A percentile compares a stretch with the other conserved stretches of the same genome.
phyloP scores from a whole-genome alignment of 176 grass and related monocot species.

The Oryza australiensis region DNA sequence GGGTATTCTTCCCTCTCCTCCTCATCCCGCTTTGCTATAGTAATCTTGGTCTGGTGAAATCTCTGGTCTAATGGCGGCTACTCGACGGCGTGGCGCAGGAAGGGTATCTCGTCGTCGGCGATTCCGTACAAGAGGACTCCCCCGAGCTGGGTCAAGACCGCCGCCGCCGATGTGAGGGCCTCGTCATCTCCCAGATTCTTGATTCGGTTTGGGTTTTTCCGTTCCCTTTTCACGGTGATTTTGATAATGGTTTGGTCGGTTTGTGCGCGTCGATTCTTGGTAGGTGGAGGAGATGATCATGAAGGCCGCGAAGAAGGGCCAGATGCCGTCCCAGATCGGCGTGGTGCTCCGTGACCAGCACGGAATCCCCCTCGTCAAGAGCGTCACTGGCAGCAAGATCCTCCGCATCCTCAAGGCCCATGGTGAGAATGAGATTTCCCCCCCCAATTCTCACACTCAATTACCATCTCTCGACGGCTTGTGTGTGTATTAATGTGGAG shows the following conservation, averaged over 20 bases:
- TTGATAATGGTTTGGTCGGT: not conserved
- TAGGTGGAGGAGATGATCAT: constrained; percentile 82
- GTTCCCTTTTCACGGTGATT: not conserved
- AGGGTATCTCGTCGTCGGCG: constrained; percentile 93
- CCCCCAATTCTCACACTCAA: not conserved
- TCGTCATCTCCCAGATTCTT: not conserved
- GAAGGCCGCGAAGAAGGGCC: constrained; percentile 85
- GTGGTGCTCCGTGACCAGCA: constrained; percentile 87
- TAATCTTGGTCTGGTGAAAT: not conserved
- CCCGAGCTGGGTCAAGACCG: constrained; percentile 71
- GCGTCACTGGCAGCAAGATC: constrained; percentile 91
- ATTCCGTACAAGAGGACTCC: constrained; percentile 88
- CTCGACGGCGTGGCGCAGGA: constrained; percentile 30
- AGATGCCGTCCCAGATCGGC: constrained; percentile 84
- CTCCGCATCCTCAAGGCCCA: constrained; percentile 90
- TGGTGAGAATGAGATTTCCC: constrained; percentile 34
- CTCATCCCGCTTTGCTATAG: not conserved
- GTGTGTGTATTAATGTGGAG: not conserved
- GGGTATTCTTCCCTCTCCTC: constrained; percentile 33
- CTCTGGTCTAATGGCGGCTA: constrained; percentile 32
- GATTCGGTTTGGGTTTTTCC: not conserved
- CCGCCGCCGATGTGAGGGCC: constrained; percentile 46
- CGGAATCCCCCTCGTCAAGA: constrained; percentile 69
- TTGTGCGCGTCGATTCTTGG: not conserved
- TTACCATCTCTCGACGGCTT: not conserved